phyloP scores from a whole-genome alignment of 2,329 filamentous ascomycete genomes.

The Pseudogymnoascus sp. region DNA sequence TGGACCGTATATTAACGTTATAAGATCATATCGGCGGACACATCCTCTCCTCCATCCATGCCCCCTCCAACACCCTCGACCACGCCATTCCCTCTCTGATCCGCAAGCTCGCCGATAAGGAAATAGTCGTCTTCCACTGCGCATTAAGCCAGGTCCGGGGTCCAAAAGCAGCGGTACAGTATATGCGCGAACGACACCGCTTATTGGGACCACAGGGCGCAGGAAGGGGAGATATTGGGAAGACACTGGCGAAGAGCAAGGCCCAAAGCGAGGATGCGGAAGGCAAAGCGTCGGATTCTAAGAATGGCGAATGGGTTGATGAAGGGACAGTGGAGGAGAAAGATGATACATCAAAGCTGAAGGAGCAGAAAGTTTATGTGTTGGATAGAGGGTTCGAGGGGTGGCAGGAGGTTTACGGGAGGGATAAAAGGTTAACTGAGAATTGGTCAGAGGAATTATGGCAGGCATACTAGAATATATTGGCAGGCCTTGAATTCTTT shows the following conservation, averaged over 20 bases:
- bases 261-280: conserved; percentile 25
- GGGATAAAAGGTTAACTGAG: conserved; percentile 74
- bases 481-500: background rate
- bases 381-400: conserved; percentile 76
- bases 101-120: conserved; percentile 65
- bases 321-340: conserved; percentile 18
- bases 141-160: conserved; percentile 85
- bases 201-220: conserved; percentile 26
- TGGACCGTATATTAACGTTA: background rate
- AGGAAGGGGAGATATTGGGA: conserved; percentile 16
- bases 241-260: conserved; percentile 19
- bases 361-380: conserved; percentile 66
- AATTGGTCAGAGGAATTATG: conserved; percentile 79
- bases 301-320: conserved; percentile 26
- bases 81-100: conserved; percentile 75
- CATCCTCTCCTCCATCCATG: conserved; percentile 69
- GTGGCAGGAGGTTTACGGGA: conserved; percentile 81
- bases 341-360: conserved; percentile 22
- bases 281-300: conserved; percentile 27
- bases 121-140: conserved; percentile 90
- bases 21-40: conserved; percentile 85
- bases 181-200: conserved; percentile 62
- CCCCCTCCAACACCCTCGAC: conserved; percentile 67
- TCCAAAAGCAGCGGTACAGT: conserved; percentile 73
- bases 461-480: conserved; percentile 32